Evolutionary conservation across 116 monocot species (phyloP), one percentile per base, ranked within the genome.

Genomic region (Phalaenopsis hybrid): DNA sequence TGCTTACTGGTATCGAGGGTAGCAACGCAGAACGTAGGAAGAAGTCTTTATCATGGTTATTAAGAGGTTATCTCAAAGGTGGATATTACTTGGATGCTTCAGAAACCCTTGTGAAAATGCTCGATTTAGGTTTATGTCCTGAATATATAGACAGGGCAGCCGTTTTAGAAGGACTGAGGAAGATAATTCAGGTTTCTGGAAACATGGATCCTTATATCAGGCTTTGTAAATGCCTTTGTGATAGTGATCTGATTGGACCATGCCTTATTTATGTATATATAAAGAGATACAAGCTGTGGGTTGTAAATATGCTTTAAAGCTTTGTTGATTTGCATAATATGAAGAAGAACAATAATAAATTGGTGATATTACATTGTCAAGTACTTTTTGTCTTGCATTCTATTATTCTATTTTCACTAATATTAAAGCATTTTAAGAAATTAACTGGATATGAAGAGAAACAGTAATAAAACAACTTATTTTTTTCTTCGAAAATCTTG

Each of bases 21-120:
- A 84, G 74, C 51, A 87, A 90, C 78, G 74, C 84, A 0, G 88
- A 81, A 46, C 78, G 59, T 44, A 89, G 84, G 75, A 90, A 89
- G 84, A 94, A 89, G 74, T 86, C 92, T 1, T 79, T 97, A 4
- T 85, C 90, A 57, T 94, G 94, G 97, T 82, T 97, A 23, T 70
- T 97, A 20, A 84, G 97, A 31, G 97, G 94, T 57, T 94, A 97
- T 80, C 52, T 97, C 45, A 97, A 97, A 85, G 97, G 97, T n/a
- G 94, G 94, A 4, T 88, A 90, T 43, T 92, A 88, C 80, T 28
- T 88, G 50, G 86, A 94, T 81, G 94, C 97, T 41, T 89, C 91
- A 2, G 92, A 94, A 81, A 91, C 89, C 0, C 85, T 94, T 4
- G 37, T 89, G 18, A 77, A 86, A 75, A 94, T 97, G 92, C 88